Conservation (phyloP, 441 rosid species). For the Croton setiger region DNA sequence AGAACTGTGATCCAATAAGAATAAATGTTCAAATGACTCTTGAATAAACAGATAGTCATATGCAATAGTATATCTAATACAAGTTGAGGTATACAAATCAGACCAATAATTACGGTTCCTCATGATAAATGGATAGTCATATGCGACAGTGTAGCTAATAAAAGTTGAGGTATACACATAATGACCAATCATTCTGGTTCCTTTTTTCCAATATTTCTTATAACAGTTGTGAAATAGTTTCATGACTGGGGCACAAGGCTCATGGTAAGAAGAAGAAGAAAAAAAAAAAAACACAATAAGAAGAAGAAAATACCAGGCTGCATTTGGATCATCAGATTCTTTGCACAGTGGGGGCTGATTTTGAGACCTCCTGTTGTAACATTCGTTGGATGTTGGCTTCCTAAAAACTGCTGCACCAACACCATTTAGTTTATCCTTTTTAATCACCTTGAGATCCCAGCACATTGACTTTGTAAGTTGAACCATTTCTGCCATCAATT, state of each 20-base stretch:
- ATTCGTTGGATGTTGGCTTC: constrained; percentile 74
- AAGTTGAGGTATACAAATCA: neutral
- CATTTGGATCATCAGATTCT: constrained; percentile 81
- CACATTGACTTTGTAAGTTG: constrained; percentile 67
- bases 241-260: neutral
- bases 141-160: neutral
- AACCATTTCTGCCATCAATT: constrained; percentile 60
- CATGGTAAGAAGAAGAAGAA: neutral
- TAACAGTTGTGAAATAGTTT: neutral
- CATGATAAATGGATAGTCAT: neutral
- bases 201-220: neutral
- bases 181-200: neutral
- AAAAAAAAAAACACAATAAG: constrained; percentile 5
- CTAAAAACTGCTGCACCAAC: constrained; percentile 74
- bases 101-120: neutral
- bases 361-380: constrained; percentile 62
- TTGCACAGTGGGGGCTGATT: constrained; percentile 76
- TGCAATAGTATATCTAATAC: neutral
- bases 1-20: neutral
- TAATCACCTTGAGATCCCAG: constrained; percentile 75
- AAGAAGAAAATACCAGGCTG: constrained; percentile 58
- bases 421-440: constrained; percentile 54
- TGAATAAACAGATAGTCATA: neutral
- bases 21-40: neutral
- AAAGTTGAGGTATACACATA: neutral